A percentile compares a stretch with the other conserved stretches of the same genome.
Conservation (phyloP, 163 green algal species). For the Volvox carteri region DNA sequence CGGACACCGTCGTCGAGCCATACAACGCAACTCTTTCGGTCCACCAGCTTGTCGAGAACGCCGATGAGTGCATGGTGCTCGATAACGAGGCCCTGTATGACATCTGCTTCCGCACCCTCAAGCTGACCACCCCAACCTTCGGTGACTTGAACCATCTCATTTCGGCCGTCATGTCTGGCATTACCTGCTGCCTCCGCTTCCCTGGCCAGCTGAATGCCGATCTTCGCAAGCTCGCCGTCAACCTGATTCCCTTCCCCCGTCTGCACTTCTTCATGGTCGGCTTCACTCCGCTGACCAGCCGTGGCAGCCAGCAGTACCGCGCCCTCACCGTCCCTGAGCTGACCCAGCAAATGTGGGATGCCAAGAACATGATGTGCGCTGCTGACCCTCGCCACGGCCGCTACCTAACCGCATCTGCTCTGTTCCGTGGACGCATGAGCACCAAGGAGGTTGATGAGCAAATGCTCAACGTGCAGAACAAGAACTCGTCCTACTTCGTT, state of each 20-base stretch:
- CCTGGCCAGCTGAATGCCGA: constrained; percentile 96
- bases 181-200: constrained; percentile 99
- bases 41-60: constrained; percentile 97
- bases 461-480: constrained; percentile 98
- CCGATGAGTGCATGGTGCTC: constrained; percentile 97
- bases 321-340: constrained; percentile 93
- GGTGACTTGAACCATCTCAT: constrained; percentile 96
- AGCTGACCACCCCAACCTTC: constrained; percentile 98
- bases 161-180: constrained; percentile 94
- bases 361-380: constrained; percentile 97
- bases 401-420: constrained; percentile 92
- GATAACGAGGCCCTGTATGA: constrained; percentile 97
- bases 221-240: constrained; percentile 96
- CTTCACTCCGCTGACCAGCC: constrained; percentile 92
- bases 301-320: constrained; percentile 94
- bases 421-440: constrained; percentile 94
- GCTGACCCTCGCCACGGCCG: constrained; percentile 92
- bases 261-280: constrained; percentile 98
- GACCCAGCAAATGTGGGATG: constrained; percentile 94
- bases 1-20: constrained; percentile 94
- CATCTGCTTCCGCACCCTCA: constrained; percentile 99
- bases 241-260: constrained; percentile 94
- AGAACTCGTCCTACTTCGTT: constrained; percentile 97
- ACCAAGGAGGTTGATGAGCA: constrained; percentile 97
- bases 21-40: constrained; percentile 97